Percentiles rank a stretch among this genome's conserved stretches.
These are phyloP conservation scores for Trichoderma simmonsii DNA, from an alignment of 2,329 filamentous ascomycete species.

Conservation along the genomic window DNA sequence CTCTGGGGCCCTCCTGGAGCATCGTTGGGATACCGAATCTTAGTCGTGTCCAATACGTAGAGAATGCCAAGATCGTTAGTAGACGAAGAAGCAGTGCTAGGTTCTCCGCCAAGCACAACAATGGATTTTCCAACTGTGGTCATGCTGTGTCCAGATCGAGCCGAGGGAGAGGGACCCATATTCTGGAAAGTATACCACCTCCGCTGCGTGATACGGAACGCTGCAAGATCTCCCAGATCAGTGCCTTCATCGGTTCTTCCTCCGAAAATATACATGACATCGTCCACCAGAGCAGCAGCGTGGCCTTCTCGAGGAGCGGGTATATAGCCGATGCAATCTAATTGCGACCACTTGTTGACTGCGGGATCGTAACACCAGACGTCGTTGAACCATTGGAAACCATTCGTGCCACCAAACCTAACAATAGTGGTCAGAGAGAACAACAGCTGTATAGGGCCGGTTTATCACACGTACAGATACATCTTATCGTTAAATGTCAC, in stretches of 20 bases:
- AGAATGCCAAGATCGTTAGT: conserved; percentile 82
- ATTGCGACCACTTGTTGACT: conserved; percentile 76
- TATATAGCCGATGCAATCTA: conserved; percentile 97
- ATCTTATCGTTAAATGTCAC: conserved; percentile 91
- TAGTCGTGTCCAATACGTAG: conserved; percentile 90
- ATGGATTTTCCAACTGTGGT: conserved; percentile 90
- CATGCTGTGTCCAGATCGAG: conserved; percentile 96
- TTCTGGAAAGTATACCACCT: conserved; percentile 99
- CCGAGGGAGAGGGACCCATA: conserved; percentile 93
- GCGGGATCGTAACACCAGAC: conserved; percentile 94
- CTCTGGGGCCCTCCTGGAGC: conserved; percentile 40
- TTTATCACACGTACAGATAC: conserved; percentile 66
- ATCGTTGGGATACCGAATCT: conserved; percentile 94
- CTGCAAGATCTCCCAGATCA: conserved; percentile 89
- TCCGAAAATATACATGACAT: conserved; percentile 99
- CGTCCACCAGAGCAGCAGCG: conserved; percentile 86
- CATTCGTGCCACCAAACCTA: conserved; percentile 97
- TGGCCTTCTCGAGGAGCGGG: conserved; percentile 91
- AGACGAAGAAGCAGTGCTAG: conserved; percentile 78
- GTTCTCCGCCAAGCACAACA: conserved; percentile 89
- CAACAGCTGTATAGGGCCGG: background rate
- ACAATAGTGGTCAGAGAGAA: conserved; percentile 18
- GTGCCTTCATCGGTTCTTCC: conserved; percentile 90
- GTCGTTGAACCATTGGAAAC: conserved; percentile 96
- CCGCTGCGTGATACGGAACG: conserved; percentile 69